Base-by-base conservation (phyloP, 768 basidiomycete species). In the Filobasidium wieringae region DNA sequence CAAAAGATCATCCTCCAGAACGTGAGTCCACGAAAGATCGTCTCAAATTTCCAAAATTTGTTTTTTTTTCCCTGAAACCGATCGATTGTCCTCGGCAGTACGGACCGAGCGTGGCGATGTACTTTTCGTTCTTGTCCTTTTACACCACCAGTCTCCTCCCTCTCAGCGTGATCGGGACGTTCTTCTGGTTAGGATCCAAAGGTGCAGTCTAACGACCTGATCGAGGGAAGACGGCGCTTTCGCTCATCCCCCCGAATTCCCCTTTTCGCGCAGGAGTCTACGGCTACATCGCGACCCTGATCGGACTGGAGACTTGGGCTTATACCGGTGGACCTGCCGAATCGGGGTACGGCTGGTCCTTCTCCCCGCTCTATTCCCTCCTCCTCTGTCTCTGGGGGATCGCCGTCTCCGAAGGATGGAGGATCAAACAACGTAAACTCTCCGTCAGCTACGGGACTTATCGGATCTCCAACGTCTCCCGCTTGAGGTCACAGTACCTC, bases 101-200 rank as follows among this genome's bases (percentile, higher is more conserved):
- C 63, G 90, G 90, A 11, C 87, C 87, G 68, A 79, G 82, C 0
- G 76, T 90, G 15, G 87, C 88, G 63, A 64, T 72, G 29, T 78
- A 99, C 75, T 96, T 92, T 74, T 80, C 82, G 50, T 95, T 93
- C 77, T 79, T 96, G 17, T 80, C 82, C 6, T 81, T 83, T 41
- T 96, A 96, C 75, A 86, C 91, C 0, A 80, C 80, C 41, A 82
- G 84, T 32, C 82, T 97, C 41, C 65, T 84, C 24, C 81, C 89
- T 63, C 87, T 91, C 2, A 82, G 90, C 1, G 68, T 74, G 15
- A 76, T 88, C 37, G 90, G 91, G 1, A 65, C 82, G 47, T 51
- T 80, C 19, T 84, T 83, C 69, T 88, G 83, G 76, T 79, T 86
- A 66, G 80, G 81, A 12, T 52, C 50, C 6, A 53, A 45, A 15